Evolutionary conservation across 345 rosid species (phyloP).

Genomic region (Excoecaria agallocha): DNA sequence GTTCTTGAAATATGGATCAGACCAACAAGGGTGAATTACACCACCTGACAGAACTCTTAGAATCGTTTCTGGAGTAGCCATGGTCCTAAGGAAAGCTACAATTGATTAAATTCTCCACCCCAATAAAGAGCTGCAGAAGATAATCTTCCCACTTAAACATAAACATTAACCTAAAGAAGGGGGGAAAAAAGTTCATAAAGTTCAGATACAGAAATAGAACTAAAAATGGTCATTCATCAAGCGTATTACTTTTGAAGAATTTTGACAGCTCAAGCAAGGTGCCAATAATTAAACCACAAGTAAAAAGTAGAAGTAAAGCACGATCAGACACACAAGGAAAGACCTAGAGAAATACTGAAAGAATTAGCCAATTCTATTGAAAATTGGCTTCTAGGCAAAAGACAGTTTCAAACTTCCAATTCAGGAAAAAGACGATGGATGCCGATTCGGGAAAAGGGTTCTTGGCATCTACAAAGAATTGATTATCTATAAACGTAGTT

Average conservation of each 20-base stretch:
- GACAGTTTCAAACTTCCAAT: background rate
- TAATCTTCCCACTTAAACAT: background rate
- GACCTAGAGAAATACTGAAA: constrained; percentile 1
- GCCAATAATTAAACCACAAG: background rate
- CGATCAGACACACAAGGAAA: background rate
- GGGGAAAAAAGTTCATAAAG: background rate
- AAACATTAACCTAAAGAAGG: background rate
- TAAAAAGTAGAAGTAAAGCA: background rate
- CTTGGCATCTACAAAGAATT: background rate
- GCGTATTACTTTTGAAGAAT: background rate
- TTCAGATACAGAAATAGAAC: background rate
- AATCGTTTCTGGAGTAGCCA: constrained; percentile 46
- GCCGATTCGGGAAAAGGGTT: background rate
- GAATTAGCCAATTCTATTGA: background rate
- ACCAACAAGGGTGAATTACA: constrained; percentile 23
- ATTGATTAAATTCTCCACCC: background rate
- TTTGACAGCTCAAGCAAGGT: background rate
- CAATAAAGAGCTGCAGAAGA: background rate
- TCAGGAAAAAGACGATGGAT: background rate
- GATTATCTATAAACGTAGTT: no score
- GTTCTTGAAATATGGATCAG: constrained; percentile 23
- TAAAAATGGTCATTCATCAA: background rate
- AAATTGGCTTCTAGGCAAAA: background rate
- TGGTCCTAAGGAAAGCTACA: background rate
- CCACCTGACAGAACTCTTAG: constrained; percentile 31